phyloP scores from a whole-genome alignment of 2,329 filamentous ascomycete genomes.

The Penicillium concentricum region DNA sequence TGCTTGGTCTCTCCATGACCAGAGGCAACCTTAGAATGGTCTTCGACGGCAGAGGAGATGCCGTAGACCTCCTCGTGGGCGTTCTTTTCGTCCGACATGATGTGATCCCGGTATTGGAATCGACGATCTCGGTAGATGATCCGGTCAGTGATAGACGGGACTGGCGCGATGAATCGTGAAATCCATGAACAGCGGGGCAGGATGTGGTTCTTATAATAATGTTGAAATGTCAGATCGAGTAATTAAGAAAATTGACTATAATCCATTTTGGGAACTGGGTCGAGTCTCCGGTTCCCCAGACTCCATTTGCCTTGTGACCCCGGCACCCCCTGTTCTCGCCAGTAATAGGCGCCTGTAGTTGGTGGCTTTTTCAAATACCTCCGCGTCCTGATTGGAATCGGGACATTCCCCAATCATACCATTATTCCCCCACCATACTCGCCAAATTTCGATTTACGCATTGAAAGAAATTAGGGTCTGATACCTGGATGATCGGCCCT shows the following conservation, averaged over 20 bases:
- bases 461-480: constrained; percentile 11
- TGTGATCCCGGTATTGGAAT: not conserved
- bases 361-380: constrained; percentile 19
- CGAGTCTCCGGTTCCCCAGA: constrained; percentile 17
- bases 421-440: not conserved
- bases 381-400: constrained; percentile 25
- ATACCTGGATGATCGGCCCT: constrained; percentile 19
- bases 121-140: not conserved
- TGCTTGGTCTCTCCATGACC: constrained; percentile 24
- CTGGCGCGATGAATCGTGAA: constrained; percentile 8
- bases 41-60: constrained; percentile 17
- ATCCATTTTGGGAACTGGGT: constrained; percentile 8
- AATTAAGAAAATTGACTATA: not conserved
- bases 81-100: constrained; percentile 23
- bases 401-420: constrained; percentile 22
- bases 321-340: constrained; percentile 7
- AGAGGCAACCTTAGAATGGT: constrained; percentile 14
- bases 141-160: not conserved
- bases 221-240: not conserved
- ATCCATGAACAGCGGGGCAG: constrained; percentile 6
- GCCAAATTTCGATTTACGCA: not conserved
- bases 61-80: constrained; percentile 19
- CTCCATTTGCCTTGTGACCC: constrained; percentile 18
- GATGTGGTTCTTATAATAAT: constrained; percentile 21
- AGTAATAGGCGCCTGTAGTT: constrained; percentile 10